These are phyloP conservation scores for Blastobotrys chiropterorum DNA, from an alignment of 805 yeast genomes.

Conservation along the genomic window DNA sequence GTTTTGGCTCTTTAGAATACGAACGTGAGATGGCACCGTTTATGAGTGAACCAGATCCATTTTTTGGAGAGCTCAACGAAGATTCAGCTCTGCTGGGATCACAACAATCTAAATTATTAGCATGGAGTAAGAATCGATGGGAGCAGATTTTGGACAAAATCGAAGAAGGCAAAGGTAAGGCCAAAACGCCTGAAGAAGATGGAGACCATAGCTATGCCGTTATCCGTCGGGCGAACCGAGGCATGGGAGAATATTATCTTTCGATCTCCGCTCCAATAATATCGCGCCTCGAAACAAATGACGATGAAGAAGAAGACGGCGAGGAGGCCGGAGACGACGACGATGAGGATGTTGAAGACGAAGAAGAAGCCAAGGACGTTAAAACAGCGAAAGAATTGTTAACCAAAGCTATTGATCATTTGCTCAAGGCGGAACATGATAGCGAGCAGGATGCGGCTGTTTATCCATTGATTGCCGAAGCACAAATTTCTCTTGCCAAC, in stretches of 20 bases:
- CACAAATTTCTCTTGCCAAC: slow-evolving; percentile 73
- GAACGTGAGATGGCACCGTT: slow-evolving; percentile 4
- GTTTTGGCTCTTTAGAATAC: slow-evolving; percentile 42
- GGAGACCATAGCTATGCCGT: slow-evolving; percentile 10
- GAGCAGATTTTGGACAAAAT: slow-evolving; percentile 12
- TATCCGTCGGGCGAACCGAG: slow-evolving; percentile 24
- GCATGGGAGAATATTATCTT: slow-evolving; percentile 29
- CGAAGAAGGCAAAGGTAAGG: slow-evolving; percentile 14
- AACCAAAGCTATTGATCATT: slow-evolving; percentile 48
- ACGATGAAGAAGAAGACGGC: slow-evolving; percentile 17
- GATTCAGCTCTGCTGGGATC: slow-evolving; percentile 8
- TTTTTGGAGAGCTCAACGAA: slow-evolving; percentile 12
- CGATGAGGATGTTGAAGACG: not conserved
- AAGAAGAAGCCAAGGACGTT: not conserved
- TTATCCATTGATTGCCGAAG: slow-evolving; percentile 84
- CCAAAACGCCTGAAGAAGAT: slow-evolving; percentile 9
- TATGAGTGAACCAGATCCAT: slow-evolving; percentile 4
- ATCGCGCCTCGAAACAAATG: slow-evolving; percentile 28
- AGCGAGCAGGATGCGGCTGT: slow-evolving; percentile 70
- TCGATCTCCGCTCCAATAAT: slow-evolving; percentile 26
- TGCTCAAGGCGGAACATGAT: slow-evolving; percentile 45
- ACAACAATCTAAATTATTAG: slow-evolving; percentile 6
- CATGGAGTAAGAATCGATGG: slow-evolving; percentile 19
- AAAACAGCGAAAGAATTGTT: slow-evolving; percentile 41
- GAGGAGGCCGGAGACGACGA: slow-evolving; percentile 20